Evolutionary conservation across 306 rosid species (phyloP), one percentile per base, ranked within the genome.

Genomic region (Cyclanthera cordifolia): DNA sequence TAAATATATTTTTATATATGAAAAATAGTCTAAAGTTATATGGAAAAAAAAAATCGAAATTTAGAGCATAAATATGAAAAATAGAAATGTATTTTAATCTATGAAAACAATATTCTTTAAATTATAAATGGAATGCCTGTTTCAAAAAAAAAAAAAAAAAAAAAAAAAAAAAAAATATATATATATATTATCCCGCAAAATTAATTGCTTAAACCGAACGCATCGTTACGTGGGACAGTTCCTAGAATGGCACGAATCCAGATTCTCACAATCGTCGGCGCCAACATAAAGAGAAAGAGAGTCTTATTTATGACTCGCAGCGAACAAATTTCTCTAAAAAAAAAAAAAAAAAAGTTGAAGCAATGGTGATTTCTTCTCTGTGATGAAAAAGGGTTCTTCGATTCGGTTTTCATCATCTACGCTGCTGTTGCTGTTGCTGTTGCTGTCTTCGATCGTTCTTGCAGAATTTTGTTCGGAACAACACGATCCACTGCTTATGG

Each of bases 401-500:
- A 66, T 45, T 47, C 15, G 0, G 20, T 20, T 41, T 7, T 45
- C 20, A 43, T 14, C 70, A 10, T 64, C 53, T 8, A 1, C 71
- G 49, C 48, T 34, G 54, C 8, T 47, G 0, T n/a, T 65, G 53
- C 37, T 47, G 0, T n/a, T 65, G 53, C 37, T 65, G 37, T 65
- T 66, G 14, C 1, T 66, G 25, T 45, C 23, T 46, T 25, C 23
- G 71, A 66, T 66, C 43, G 43, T 66, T 15, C 53, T 66, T 16
- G 71, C 43, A 25, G 74, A 55, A 9, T 59, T 49, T 32, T 59
- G 75, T 27, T 4, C 34, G 3, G 51, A 72, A 7, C 48, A 72
- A 21, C 30, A 49, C 28, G 48, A 69, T 50, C 50, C 15, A 2
- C 46, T 47, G 9, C 49, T 72, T 16, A 88, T 90, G 89, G 83